phyloP scores from a whole-genome alignment of 352 stramenopile species.

The Pythium aphanidermatum region DNA sequence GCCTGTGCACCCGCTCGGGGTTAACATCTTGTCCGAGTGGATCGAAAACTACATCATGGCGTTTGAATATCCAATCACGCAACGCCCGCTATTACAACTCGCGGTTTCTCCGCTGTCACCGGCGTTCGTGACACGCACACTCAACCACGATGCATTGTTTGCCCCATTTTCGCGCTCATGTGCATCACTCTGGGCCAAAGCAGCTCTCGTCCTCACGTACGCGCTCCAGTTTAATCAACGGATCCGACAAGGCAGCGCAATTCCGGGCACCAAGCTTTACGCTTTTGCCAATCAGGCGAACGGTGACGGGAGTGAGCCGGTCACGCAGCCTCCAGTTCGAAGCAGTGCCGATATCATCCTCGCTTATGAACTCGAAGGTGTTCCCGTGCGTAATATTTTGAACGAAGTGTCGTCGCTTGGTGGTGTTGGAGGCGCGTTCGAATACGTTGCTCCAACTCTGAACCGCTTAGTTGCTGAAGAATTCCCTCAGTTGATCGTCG shows the following conservation, averaged over 20 bases:
- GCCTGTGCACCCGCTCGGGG: constrained; percentile 46
- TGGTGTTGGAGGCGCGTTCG: constrained; percentile 34
- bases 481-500: constrained; percentile 21
- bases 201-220: constrained; percentile 42
- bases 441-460: constrained; percentile 46
- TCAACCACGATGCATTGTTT: background rate
- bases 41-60: constrained; percentile 75
- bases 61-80: constrained; percentile 62
- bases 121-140: constrained; percentile 1
- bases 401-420: constrained; percentile 23
- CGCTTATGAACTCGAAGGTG: constrained; percentile 35
- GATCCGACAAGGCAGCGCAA: constrained; percentile 42
- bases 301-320: constrained; percentile 3
- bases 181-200: constrained; percentile 32
- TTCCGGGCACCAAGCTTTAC: constrained; percentile 48
- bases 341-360: constrained; percentile 41
- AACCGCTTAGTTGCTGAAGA: constrained; percentile 51
- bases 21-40: constrained; percentile 55
- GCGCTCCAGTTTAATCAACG: constrained; percentile 66
- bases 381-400: constrained; percentile 33
- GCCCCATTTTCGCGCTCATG: background rate
- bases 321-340: constrained; percentile 1
- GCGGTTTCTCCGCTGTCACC: constrained; percentile 50
- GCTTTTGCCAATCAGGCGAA: constrained; percentile 21
- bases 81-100: constrained; percentile 48